phyloP scores from a whole-genome alignment of 495 filamentous ascomycete species.

The Aspergillus incahuasiensis region DNA sequence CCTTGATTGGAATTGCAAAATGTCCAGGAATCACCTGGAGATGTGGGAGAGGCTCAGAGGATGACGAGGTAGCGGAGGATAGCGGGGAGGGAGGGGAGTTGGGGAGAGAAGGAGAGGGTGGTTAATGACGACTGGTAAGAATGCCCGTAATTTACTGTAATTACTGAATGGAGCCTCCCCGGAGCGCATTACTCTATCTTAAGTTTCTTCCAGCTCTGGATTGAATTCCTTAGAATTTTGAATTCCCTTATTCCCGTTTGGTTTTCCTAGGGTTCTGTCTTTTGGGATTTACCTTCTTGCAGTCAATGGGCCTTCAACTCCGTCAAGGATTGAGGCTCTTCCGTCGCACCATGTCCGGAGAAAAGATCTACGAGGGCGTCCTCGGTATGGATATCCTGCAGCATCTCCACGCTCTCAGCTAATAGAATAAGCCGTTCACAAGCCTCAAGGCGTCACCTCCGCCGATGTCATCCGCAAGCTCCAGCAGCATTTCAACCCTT shows the following conservation, averaged over 20 bases:
- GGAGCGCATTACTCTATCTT: neutral
- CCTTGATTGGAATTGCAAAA: slow-evolving; percentile 4
- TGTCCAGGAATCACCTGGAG: neutral
- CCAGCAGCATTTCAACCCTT: slow-evolving; percentile 77
- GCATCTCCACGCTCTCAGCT: neutral
- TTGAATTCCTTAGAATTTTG: neutral
- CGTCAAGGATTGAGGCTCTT: slow-evolving; percentile 29
- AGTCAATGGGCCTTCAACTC: slow-evolving; percentile 32
- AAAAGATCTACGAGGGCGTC: slow-evolving; percentile 67
- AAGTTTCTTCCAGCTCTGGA: neutral
- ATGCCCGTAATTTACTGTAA: neutral
- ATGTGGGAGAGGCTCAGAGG: neutral
- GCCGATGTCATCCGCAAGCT: slow-evolving; percentile 83
- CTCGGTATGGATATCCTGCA: slow-evolving; percentile 50
- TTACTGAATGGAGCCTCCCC: neutral
- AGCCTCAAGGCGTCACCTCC: slow-evolving; percentile 77
- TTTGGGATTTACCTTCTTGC: neutral
- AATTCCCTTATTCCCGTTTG: neutral
- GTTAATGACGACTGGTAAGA: neutral
- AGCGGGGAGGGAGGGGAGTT: neutral
- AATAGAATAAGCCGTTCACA: slow-evolving; percentile 65
- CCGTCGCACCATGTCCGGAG: slow-evolving; percentile 50
- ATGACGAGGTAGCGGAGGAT: neutral
- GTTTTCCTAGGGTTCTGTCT: neutral
- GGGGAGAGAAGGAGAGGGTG: neutral